These are phyloP conservation scores for Cryphonectria radicalis DNA, from an alignment of 2,329 filamentous ascomycete genomes.

Conservation along the genomic window DNA sequence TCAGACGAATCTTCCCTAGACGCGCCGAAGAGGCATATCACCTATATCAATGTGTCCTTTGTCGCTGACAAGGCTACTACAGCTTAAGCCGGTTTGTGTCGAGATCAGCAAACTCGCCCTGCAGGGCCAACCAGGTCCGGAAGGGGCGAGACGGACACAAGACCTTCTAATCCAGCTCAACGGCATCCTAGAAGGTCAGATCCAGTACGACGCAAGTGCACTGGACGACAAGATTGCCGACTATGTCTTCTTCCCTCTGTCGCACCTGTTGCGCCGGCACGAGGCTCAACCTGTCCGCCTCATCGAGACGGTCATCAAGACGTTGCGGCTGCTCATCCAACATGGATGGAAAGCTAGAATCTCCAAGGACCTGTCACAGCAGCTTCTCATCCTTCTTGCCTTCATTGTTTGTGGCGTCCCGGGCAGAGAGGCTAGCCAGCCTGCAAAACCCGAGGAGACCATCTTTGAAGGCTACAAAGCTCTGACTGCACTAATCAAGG, in stretches of 20 bases:
- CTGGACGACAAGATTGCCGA: constrained; percentile 86
- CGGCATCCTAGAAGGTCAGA: constrained; percentile 50
- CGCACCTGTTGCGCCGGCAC: constrained; percentile 80
- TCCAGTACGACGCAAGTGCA: constrained; percentile 48
- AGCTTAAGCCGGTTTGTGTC: constrained; percentile 68
- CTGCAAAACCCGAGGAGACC: constrained; percentile 71
- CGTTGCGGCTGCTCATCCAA: constrained; percentile 72
- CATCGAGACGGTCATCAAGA: constrained; percentile 77
- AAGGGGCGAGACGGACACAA: constrained; percentile 48
- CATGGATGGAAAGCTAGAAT: constrained; percentile 80
- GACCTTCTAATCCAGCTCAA: constrained; percentile 51
- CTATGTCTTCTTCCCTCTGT: constrained; percentile 93
- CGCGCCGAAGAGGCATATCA: neutral
- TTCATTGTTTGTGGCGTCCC: constrained; percentile 78
- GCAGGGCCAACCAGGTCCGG: constrained; percentile 45
- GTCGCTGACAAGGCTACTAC: constrained; percentile 8
- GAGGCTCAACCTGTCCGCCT: constrained; percentile 71
- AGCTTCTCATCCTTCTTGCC: constrained; percentile 83
- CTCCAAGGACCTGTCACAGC: constrained; percentile 73
- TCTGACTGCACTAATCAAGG: constrained; percentile 67
- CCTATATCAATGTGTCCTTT: neutral
- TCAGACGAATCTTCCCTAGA: constrained; percentile 7
- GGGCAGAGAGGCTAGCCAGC: constrained; percentile 52
- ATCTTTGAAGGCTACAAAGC: constrained; percentile 72
- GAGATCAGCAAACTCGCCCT: constrained; percentile 62